Evolutionary conservation across 768 basidiomycete species (phyloP), one percentile per base, ranked within the genome.

Genomic region (Paxillus ammoniavirescens): DNA sequence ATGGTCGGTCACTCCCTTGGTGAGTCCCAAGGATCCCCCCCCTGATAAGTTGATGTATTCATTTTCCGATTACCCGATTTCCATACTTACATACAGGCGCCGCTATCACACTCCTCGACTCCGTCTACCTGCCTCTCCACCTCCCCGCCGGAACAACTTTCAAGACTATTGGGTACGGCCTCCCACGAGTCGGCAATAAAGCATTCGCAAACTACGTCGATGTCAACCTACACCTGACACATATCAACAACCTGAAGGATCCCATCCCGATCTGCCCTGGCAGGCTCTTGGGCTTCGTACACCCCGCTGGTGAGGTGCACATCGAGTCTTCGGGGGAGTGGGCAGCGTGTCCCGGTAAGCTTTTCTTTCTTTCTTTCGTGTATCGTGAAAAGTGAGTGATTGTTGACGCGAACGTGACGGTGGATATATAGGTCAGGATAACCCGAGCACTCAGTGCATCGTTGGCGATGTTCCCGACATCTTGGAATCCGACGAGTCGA

Each of bases 121-220:
- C 72, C 1, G 65, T 74, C 5, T 75, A 65, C 58, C 70, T 75
- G 2, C 71, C 64, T 2, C 60, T 73, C 9, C 61, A 67, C 40
- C 65, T 75, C 13, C 69, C 72, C 9, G 21, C 57, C 0, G 56
- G 55, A 37, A 71, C 65, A 3, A 58, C 61, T 2, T 60, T 75
- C 63, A 47, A 52, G 31, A 63, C 64, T 3, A 42, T 72, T 42
- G 23, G 52, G 8, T 75, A 70, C 41, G 75, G 72, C n/a, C 58
- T 71, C 21, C 75, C 73, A 8, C 65, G 73, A 8, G 72, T 73
- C 3, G 83, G 84, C 26, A 85, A 86, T 63, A 72, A 79, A 61
- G 78, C 70, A 0, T 87, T 85, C 56, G 83, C 83, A 1, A 60
- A 82, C 60, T 79, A 78, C 54, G 75, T 84, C 44, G 80, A 84